A percentile compares a stretch with the other conserved stretches of the same genome.
Conservation (phyloP, 805 yeast species). For the Candida glaebosa region DNA sequence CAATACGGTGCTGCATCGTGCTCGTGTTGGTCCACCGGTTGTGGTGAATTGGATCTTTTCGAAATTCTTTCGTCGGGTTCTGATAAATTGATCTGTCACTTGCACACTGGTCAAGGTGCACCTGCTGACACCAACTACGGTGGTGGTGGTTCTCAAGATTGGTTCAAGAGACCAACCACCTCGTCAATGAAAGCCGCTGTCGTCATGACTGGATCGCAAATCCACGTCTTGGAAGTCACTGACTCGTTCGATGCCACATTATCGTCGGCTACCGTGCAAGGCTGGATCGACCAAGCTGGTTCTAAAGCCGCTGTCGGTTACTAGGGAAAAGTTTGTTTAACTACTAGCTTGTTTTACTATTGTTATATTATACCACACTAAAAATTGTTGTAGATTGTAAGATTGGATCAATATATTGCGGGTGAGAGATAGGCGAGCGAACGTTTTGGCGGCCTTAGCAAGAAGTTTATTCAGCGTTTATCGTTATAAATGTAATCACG, state of each 20-base stretch:
- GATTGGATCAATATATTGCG: no score
- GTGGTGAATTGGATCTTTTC: constrained; percentile 96
- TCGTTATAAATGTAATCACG: no score
- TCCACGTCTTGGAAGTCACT: constrained; percentile 62
- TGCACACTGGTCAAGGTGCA: constrained; percentile 81
- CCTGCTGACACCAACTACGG: constrained; percentile 45
- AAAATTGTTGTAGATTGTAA: no score
- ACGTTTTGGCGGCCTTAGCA: no score
- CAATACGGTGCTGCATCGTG: constrained; percentile 85
- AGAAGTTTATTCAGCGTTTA: no score
- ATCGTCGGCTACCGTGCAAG: constrained; percentile 43
- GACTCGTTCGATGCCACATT: constrained; percentile 50
- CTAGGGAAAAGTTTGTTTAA: constrained; percentile 1
- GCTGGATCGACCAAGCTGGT: constrained; percentile 57
- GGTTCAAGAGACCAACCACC: constrained; percentile 79
- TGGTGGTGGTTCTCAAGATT: constrained; percentile 89
- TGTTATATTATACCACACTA: no score
- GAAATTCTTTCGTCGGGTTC: constrained; percentile 82
- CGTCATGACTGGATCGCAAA: constrained; percentile 56
- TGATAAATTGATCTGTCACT: constrained; percentile 68
- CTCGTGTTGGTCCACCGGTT: constrained; percentile 96
- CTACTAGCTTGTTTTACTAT: no score
- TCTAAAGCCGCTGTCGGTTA: constrained; percentile 37
- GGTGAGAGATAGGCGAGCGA: no score
- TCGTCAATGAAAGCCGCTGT: constrained; percentile 87